These are phyloP conservation scores for Aspergillus egyptiacus DNA, from an alignment of 495 filamentous ascomycete species.

Conservation along the genomic window DNA sequence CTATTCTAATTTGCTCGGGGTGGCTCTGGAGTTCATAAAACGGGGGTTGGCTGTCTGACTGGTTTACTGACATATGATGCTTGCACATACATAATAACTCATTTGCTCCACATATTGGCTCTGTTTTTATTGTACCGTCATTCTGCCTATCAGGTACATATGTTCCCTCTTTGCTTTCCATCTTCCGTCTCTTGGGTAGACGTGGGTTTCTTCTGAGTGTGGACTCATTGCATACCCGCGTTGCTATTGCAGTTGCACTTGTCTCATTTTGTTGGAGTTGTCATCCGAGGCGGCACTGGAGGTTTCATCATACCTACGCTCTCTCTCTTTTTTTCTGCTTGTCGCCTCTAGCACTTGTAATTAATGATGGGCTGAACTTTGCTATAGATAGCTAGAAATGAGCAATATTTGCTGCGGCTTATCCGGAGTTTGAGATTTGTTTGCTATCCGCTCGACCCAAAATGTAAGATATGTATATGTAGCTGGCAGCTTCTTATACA, in stretches of 20 bases:
- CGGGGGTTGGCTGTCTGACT: slow-evolving; percentile 9
- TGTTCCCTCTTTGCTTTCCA: not conserved
- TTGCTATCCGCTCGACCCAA: too few species aligned
- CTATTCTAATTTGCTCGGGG: not conserved
- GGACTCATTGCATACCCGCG: too few species aligned
- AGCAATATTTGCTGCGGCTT: not conserved
- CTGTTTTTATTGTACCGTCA: slow-evolving; percentile 5
- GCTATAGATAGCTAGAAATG: slow-evolving; percentile 5
- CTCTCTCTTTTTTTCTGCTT: slow-evolving; percentile 6
- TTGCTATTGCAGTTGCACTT: too few species aligned
- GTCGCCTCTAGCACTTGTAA: slow-evolving; percentile 2
- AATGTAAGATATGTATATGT: not conserved
- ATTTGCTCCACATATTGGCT: slow-evolving; percentile 5
- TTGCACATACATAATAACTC: slow-evolving; percentile 9
- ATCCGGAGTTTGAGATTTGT: not conserved
- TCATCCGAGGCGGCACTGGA: too few species aligned
- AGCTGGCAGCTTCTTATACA: too few species aligned
- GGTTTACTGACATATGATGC: slow-evolving; percentile 16
- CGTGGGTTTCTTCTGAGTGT: too few species aligned
- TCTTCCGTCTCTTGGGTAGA: too few species aligned
- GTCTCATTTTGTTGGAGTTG: too few species aligned
- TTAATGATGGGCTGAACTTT: slow-evolving; percentile 6
- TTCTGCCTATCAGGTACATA: not conserved
- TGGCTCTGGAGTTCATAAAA: slow-evolving; percentile 24
- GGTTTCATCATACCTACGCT: slow-evolving; percentile 7